Evolutionary conservation across 208 protist genomes (phyloP), one percentile per base, ranked within the genome.

Genomic region (Tritrichomonas musculus): DNA sequence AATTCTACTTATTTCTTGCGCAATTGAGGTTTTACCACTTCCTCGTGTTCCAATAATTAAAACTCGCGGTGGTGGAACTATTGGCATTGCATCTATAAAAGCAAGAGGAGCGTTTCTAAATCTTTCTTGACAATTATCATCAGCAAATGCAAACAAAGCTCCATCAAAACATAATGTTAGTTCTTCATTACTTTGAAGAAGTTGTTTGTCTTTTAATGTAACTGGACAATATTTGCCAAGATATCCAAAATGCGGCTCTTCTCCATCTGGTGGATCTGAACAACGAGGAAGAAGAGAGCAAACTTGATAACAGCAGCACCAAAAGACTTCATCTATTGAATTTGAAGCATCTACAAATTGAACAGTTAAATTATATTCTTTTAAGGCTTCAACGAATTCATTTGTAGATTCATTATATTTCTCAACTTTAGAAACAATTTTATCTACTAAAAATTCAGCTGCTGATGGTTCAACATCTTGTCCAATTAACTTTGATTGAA

Each of bases 201-300:
- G 20, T 3, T 88, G 0, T 39, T 88, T 53, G 47, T 88, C 77
- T 47, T 57, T 88, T 14, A 88, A 33, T 57, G 77, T 88, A 33
- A 57, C 77, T 57, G 77, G 77, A 47, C 77, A 88, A 30, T 53
- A 88, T 44, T 53, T 88, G 0, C 77, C 77, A 30, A 88, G 77
- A 47, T 88, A 88, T 2, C 77, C 77, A 30, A 88, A 60, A 33
- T 25, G 53, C 39, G 77, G 77, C 30, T 69, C 64, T n/a, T 88
- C 77, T n/a, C n/a, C n/a, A 41, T 88, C 77, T 17, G 27, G 5
- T 69, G 11, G 22, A 57, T 88, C 77, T 57, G 33, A 27, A 30
- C 77, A 88, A 41, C 47, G 25, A 39, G 77, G 77, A 39, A 88
- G 47, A 20, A 88, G 17, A 20, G 77, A 33, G 39, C 47, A 44